Conservation (phyloP, 31 red algal species). For the Porphyra umbilicalis region DNA sequence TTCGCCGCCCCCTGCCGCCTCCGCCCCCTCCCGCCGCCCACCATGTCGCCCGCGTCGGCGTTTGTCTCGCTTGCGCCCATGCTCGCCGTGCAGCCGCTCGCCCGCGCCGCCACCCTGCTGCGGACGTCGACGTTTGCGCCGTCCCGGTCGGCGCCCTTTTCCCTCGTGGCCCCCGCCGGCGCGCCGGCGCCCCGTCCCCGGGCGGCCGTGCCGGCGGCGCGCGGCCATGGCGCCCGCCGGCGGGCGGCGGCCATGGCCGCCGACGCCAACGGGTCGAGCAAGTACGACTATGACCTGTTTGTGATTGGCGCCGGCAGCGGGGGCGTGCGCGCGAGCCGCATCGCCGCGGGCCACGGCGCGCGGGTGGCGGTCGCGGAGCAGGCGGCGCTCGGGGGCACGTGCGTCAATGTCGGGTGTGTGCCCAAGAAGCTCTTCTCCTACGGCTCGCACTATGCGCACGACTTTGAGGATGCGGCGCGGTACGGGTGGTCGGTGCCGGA, state of each 20-base stretch:
- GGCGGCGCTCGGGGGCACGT: constrained; percentile 78
- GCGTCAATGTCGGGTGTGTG: constrained; percentile 98
- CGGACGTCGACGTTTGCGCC: neutral
- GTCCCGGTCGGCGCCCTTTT: neutral
- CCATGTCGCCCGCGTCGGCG: neutral
- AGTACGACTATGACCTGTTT: constrained; percentile 91
- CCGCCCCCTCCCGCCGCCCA: no score
- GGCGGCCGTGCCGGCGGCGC: neutral
- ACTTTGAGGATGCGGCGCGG: constrained; percentile 64
- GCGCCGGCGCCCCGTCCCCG: neutral
- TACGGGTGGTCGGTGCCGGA: constrained; percentile 77
- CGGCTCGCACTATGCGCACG: constrained; percentile 73
- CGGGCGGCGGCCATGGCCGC: neutral
- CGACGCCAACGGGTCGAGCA: neutral
- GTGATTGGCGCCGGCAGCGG: constrained; percentile 95
- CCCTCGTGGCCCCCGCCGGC: neutral
- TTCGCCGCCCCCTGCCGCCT: no score
- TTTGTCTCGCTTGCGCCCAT: neutral
- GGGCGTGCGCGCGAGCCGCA: constrained; percentile 87
- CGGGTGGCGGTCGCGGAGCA: constrained; percentile 77
- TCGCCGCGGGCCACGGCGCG: constrained; percentile 82
- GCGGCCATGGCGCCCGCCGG: neutral
- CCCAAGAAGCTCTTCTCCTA: constrained; percentile 99
- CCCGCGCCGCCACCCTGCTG: neutral
- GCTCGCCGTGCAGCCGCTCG: neutral